Percentiles rank a stretch among this genome's conserved stretches.
These are phyloP conservation scores for Harringtonia aguacate DNA, from an alignment of 2,329 filamentous ascomycete species.

Conservation along the genomic window DNA sequence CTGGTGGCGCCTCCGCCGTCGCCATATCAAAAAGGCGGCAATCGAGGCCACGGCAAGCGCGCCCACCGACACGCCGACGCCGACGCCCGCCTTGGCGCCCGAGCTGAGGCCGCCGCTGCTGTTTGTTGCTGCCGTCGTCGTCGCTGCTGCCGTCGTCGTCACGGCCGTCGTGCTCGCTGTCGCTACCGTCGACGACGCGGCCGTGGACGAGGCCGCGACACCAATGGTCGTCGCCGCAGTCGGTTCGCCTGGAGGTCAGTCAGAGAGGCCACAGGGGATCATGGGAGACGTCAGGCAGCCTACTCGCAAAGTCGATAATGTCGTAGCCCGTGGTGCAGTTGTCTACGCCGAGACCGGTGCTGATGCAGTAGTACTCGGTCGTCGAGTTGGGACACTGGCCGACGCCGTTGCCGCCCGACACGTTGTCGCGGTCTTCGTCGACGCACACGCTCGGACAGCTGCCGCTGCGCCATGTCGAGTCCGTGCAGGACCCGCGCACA, in stretches of 20 bases:
- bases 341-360: slow-evolving; percentile 5
- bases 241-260: slow-evolving; percentile 4
- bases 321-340: slow-evolving; percentile 11
- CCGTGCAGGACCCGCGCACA: slow-evolving; percentile 24
- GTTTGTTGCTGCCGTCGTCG: no score
- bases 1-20: background rate
- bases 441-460: slow-evolving; percentile 23
- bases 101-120: background rate
- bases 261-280: background rate
- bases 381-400: slow-evolving; percentile 10
- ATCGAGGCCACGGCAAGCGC: background rate
- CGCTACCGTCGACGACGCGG: background rate
- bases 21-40: slow-evolving; percentile 1
- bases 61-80: slow-evolving; percentile 6
- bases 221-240: slow-evolving; percentile 12
- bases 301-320: slow-evolving; percentile 10
- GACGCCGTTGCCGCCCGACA: slow-evolving; percentile 13
- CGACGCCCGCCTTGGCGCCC: slow-evolving; percentile 5
- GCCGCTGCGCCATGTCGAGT: slow-evolving; percentile 19
- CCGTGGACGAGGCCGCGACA: slow-evolving; percentile 5
- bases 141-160: background rate
- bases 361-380: slow-evolving; percentile 17
- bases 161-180: background rate
- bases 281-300: background rate
- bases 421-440: slow-evolving; percentile 9